Evolutionary conservation across 2,329 filamentous ascomycete genomes (phyloP).

Genomic region (Rachicladosporium sp.): DNA sequence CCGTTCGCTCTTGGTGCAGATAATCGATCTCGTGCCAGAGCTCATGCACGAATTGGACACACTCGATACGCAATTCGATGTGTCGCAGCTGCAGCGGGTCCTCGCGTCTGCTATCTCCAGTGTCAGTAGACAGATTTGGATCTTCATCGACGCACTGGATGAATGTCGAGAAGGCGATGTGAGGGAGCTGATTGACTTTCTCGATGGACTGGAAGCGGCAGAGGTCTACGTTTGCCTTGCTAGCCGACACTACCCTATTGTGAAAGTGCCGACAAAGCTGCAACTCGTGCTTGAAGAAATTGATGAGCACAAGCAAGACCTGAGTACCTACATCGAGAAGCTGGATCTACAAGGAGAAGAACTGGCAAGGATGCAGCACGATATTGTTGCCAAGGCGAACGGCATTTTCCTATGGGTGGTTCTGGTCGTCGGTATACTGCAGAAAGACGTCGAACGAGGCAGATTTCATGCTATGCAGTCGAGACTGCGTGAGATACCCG

Average conservation of each 20-base stretch:
- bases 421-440: constrained; percentile 34
- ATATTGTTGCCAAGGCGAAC: constrained; percentile 25
- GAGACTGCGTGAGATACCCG: constrained; percentile 29
- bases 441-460: constrained; percentile 27
- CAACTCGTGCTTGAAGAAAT: constrained; percentile 25
- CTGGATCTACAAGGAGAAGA: constrained; percentile 18
- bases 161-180: constrained; percentile 31
- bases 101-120: constrained; percentile 9
- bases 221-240: constrained; percentile 27
- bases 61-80: not conserved
- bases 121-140: constrained; percentile 20
- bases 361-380: constrained; percentile 14
- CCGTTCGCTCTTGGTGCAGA: constrained; percentile 37
- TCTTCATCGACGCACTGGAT: constrained; percentile 35
- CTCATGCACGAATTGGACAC: not conserved
- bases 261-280: constrained; percentile 22
- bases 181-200: constrained; percentile 25
- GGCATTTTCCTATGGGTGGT: constrained; percentile 38
- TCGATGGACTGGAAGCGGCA: constrained; percentile 22
- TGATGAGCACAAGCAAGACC: constrained; percentile 21
- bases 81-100: not conserved
- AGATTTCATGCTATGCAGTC: constrained; percentile 19
- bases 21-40: constrained; percentile 26
- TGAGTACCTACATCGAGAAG: constrained; percentile 23
- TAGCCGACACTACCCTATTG: constrained; percentile 33